Base-by-base conservation (phyloP, 768 basidiomycete genomes). In the Psilocybe sp. region DNA sequence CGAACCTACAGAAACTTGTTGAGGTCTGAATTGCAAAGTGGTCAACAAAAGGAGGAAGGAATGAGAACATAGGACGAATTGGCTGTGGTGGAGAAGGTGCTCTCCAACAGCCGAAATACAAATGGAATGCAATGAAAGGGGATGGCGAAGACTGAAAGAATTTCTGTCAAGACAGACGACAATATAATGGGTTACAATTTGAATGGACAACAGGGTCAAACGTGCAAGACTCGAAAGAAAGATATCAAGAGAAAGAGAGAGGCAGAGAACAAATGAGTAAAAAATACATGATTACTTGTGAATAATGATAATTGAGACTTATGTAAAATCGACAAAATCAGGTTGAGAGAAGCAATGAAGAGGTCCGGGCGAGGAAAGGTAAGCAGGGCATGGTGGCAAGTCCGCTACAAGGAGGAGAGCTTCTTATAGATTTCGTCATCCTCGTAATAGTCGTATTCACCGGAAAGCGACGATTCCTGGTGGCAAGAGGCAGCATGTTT, bases 401-500 rank as follows among this genome's bases (percentile, higher is more conserved):
- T 46, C 15, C 18, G 13, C 33, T 39, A 43, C 31, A 56, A 15
- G 20, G 56, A 52, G 19, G 46, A 35, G 20, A 55, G 50, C 18
- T 20, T 49, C 41, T 43, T 15, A 36, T 53, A 74, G 18, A 81
- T 66, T 3, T 70, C 67, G 53, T 89, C 84, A 34, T 79, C 69
- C 51, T 81, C 66, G 58, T 77, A 85, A 50, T 78, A 69, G 60
- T 84, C 78, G 47, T 70, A 60, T 51, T 89, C 85, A 28, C 82
- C 85, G 2, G 67, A 64, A 44, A 86, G 64, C 14, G 68, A 73
- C 5, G 77, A 76, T 14, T 78, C 76, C 46, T 79, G 78, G 60
- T 92, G 90, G 57, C 90, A 92, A 14, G 77, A 57, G 1, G 87
- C 87, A 23, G 89, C 90, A 59, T 92, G 90, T 65, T 92, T 89